Percentiles rank a stretch among this genome's conserved stretches.
Evolutionary conservation across 352 stramenopile species (phyloP).

Genomic region (Phytopythium chamaehyphon): DNA sequence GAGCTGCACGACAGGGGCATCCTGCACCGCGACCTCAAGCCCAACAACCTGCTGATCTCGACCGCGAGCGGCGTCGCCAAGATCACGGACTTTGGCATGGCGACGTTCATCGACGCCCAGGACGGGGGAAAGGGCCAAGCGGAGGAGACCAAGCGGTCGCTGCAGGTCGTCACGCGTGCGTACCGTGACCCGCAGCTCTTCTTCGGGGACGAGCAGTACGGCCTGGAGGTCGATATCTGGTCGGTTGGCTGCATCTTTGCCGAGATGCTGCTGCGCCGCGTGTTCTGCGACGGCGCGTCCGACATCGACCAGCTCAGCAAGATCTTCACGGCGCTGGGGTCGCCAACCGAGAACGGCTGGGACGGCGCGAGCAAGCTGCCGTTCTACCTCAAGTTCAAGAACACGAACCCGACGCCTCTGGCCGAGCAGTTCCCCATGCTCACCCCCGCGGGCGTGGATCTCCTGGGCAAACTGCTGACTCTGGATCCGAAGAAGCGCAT

Average conservation of each 20-base stretch:
- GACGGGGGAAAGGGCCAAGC: constrained; percentile 4
- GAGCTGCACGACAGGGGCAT: constrained; percentile 56
- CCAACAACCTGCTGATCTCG: constrained; percentile 74
- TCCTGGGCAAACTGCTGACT: constrained; percentile 44
- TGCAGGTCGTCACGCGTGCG: constrained; percentile 71
- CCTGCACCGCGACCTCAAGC: constrained; percentile 78
- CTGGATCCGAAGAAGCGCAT: constrained; percentile 65
- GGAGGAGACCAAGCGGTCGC: constrained; percentile 27
- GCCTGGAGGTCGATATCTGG: constrained; percentile 67
- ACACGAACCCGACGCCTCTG: constrained; percentile 55
- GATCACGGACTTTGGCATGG: constrained; percentile 85
- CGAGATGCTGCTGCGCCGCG: constrained; percentile 59
- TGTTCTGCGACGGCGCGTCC: constrained; percentile 60
- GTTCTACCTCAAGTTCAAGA: constrained; percentile 74
- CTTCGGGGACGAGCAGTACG: constrained; percentile 65
- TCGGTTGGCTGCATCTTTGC: constrained; percentile 78
- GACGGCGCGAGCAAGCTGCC: constrained; percentile 44
- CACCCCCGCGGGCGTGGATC: constrained; percentile 42
- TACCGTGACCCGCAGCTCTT: constrained; percentile 78
- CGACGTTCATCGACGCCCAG: constrained; percentile 24
- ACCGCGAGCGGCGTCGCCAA: constrained; percentile 41
- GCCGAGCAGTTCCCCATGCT: constrained; percentile 53
- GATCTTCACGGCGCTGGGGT: constrained; percentile 66
- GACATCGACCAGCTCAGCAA: constrained; percentile 80
- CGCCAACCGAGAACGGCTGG: constrained; percentile 63